Conservation (phyloP, 2,329 filamentous ascomycete genomes). For the Dactylellina parvicollis region DNA sequence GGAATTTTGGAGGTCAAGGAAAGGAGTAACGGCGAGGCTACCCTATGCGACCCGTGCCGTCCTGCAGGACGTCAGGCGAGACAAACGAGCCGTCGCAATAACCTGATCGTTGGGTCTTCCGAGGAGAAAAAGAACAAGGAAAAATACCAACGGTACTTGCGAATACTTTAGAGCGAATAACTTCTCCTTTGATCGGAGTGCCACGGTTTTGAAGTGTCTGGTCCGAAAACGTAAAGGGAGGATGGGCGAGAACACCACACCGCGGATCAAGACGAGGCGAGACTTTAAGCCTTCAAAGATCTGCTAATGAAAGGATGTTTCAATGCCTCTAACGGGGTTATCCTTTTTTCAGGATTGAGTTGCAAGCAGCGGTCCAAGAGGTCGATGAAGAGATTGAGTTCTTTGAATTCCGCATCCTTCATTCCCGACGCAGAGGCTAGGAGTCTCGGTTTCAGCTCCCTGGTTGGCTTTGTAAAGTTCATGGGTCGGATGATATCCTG, state of each 20-base stretch:
- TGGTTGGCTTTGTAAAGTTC: constrained; percentile 76
- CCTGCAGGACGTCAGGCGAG: constrained; percentile 51
- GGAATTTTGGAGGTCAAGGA: neutral
- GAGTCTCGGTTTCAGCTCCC: constrained; percentile 83
- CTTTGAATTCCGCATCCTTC: constrained; percentile 76
- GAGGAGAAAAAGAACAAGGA: no score
- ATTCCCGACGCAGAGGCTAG: constrained; percentile 78
- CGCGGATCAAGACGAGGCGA: constrained; percentile 5
- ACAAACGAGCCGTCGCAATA: constrained; percentile 11
- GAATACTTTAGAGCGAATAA: neutral
- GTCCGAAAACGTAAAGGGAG: neutral
- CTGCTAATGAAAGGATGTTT: constrained; percentile 81
- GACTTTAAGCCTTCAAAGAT: constrained; percentile 28
- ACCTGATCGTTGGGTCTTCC: constrained; percentile 7
- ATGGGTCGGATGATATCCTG: constrained; percentile 75
- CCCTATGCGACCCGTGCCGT: constrained; percentile 52
- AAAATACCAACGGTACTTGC: constrained; percentile 8
- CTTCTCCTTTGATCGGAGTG: neutral
- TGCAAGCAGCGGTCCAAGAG: constrained; percentile 86
- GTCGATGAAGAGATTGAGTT: constrained; percentile 85
- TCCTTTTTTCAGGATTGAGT: constrained; percentile 90
- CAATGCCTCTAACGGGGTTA: constrained; percentile 85
- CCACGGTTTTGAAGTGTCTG: neutral
- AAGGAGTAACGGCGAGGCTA: constrained; percentile 41
- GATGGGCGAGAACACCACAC: constrained; percentile 9